A percentile compares a stretch with the other conserved stretches of the same genome.
Conservation (phyloP, 345 rosid species). For the Euphorbia peplus region DNA sequence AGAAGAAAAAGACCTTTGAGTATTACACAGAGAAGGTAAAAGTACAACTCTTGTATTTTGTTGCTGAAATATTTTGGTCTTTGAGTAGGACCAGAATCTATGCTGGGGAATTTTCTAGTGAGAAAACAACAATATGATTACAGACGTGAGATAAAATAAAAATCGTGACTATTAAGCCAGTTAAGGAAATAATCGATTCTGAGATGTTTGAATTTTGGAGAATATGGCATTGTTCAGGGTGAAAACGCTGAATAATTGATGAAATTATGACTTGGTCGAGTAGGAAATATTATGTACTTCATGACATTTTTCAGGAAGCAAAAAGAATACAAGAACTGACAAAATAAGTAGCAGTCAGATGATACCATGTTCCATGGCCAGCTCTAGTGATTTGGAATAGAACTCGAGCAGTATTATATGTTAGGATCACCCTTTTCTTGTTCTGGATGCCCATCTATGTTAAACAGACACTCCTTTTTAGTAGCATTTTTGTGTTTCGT, state of each 20-base stretch:
- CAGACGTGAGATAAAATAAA: not conserved
- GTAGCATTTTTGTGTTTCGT: too few species aligned
- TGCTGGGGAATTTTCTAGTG: not conserved
- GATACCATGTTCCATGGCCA: not conserved
- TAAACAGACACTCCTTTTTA: too few species aligned
- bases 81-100: not conserved
- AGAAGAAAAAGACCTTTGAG: slow-evolving; percentile 83
- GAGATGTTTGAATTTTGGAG: not conserved
- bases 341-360: not conserved
- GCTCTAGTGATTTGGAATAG: not conserved
- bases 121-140: not conserved
- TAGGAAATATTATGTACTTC: not conserved
- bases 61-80: slow-evolving; percentile 2
- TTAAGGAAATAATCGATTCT: too few species aligned
- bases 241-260: not conserved
- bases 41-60: not conserved
- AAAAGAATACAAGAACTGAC: not conserved
- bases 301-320: not conserved
- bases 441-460: too few species aligned
- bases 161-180: not conserved
- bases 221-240: not conserved
- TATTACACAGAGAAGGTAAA: slow-evolving; percentile 72
- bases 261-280: not conserved
- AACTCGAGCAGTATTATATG: not conserved
- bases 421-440: not conserved